Percentiles rank a stretch among this genome's conserved stretches.
These are phyloP conservation scores for Coemansia sp. DNA, from an alignment of 192 early-diverging fungal genomes.

Conservation along the genomic window DNA sequence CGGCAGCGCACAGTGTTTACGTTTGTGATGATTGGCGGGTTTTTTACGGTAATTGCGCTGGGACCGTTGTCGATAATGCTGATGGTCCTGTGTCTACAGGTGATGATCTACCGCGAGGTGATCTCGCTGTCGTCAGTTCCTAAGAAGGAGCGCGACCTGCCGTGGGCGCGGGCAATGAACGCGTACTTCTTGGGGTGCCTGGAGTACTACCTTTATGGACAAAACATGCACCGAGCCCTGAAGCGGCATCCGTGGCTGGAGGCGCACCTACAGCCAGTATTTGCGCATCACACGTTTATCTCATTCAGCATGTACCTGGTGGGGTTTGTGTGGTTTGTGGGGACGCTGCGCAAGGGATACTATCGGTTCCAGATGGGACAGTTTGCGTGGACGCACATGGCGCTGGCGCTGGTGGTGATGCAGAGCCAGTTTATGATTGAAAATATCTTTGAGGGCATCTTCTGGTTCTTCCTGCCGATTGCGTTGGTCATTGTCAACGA, in stretches of 20 bases:
- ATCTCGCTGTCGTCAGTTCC: slow-evolving; percentile 83
- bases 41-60: slow-evolving; percentile 69
- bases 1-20: slow-evolving; percentile 81
- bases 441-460: slow-evolving; percentile 96
- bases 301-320: slow-evolving; percentile 85
- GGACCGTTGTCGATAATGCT: slow-evolving; percentile 86
- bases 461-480: slow-evolving; percentile 93
- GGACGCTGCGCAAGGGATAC: slow-evolving; percentile 87
- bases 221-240: slow-evolving; percentile 88
- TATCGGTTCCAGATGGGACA: slow-evolving; percentile 95
- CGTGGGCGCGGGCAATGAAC: slow-evolving; percentile 90
- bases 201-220: slow-evolving; percentile 94
- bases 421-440: slow-evolving; percentile 96
- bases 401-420: slow-evolving; percentile 84
- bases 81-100: slow-evolving; percentile 80
- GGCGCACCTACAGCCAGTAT: slow-evolving; percentile 76
- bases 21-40: slow-evolving; percentile 85
- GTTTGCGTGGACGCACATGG: slow-evolving; percentile 98
- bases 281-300: slow-evolving; percentile 92
- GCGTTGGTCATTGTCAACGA: slow-evolving; percentile 93
- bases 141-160: slow-evolving; percentile 78
- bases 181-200: slow-evolving; percentile 90
- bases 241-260: slow-evolving; percentile 81
- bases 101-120: slow-evolving; percentile 89
- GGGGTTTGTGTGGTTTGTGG: slow-evolving; percentile 87